A percentile compares a stretch with the other conserved stretches of the same genome.
Conservation (phyloP, 225 moss, liverwort and hornwort genomes). For the Marchantia polymorpha region DNA sequence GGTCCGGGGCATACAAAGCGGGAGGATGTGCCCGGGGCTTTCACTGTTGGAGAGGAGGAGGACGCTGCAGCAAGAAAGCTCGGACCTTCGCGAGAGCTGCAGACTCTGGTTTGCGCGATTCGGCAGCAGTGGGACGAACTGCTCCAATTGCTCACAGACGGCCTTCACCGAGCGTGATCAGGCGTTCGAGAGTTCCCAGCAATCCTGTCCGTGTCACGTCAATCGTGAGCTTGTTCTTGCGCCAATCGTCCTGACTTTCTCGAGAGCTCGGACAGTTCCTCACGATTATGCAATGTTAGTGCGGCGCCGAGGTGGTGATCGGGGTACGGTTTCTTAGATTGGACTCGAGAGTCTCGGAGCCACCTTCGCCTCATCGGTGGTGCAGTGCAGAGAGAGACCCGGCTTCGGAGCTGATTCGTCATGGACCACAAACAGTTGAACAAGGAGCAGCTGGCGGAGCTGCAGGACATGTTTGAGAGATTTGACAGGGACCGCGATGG, state of each 20-base stretch:
- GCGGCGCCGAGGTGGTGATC: background rate
- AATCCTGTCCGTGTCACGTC: background rate
- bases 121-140: background rate
- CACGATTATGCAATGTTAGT: background rate
- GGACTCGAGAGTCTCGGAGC: background rate
- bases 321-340: background rate
- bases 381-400: background rate
- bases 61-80: background rate
- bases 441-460: slow-evolving; percentile 74
- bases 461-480: slow-evolving; percentile 61
- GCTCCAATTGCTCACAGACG: background rate
- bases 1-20: background rate
- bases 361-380: background rate
- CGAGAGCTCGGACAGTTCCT: background rate
- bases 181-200: background rate
- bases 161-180: background rate
- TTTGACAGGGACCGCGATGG: slow-evolving; percentile 84
- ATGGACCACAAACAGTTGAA: slow-evolving; percentile 47
- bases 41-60: background rate
- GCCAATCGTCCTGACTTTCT: background rate
- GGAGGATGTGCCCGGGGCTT: background rate
- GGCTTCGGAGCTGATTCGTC: background rate
- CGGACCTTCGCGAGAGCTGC: background rate
- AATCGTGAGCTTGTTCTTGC: background rate
- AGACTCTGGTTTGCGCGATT: background rate